Percentiles rank a stretch among this genome's conserved stretches.
Evolutionary conservation across 345 rosid genomes (phyloP).

Genomic region (Gynandropsis gynandra): DNA sequence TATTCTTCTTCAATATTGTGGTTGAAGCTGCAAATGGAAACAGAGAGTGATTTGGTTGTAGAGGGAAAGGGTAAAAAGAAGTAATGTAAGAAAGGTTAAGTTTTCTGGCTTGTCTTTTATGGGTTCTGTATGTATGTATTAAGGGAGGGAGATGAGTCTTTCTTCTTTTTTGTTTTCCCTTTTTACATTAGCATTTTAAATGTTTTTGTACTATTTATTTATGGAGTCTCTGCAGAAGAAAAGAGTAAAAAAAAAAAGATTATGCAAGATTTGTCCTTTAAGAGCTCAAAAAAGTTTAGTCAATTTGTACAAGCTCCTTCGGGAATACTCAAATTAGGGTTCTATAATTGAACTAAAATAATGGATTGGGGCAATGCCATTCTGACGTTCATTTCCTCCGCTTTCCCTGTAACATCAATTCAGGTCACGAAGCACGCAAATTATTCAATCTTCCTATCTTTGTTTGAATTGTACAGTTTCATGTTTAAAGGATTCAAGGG

Average conservation of each 20-base stretch:
- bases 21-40: constrained; percentile 14
- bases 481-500: too few species aligned
- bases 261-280: too few species aligned
- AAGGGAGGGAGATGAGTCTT: constrained; percentile 24
- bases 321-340: too few species aligned
- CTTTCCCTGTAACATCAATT: constrained; percentile 47
- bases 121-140: constrained; percentile 20
- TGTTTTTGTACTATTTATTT: constrained; percentile 13
- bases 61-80: constrained; percentile 5
- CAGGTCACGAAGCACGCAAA: background rate
- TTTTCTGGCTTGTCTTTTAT: constrained; percentile 14
- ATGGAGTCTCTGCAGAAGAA: constrained; percentile 6
- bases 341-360: constrained; percentile 4
- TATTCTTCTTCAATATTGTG: constrained; percentile 27
- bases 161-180: constrained; percentile 13
- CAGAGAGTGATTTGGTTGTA: constrained; percentile 1
- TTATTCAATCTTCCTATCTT: background rate
- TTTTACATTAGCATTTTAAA: constrained; percentile 14
- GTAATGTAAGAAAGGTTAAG: background rate
- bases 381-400: constrained; percentile 48
- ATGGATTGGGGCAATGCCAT: background rate
- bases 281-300: too few species aligned
- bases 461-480: too few species aligned
- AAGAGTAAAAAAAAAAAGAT: background rate
- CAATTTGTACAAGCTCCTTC: too few species aligned